phyloP scores from a whole-genome alignment of 2,329 filamentous ascomycete species.

The Colletotrichum sp. region DNA sequence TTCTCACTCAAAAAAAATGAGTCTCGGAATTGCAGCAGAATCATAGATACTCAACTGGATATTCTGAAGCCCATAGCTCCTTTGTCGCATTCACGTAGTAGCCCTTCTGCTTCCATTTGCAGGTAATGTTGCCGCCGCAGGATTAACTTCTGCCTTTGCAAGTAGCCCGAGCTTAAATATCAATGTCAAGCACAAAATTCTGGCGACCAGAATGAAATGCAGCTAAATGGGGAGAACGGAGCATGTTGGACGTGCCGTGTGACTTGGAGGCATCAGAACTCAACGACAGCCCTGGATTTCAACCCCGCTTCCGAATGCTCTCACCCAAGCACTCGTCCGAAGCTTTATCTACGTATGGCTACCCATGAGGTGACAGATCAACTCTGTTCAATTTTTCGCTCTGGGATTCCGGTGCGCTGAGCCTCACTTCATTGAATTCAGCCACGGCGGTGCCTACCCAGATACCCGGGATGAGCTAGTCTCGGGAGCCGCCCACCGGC shows the following conservation, averaged over 20 bases:
- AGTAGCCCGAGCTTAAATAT: neutral
- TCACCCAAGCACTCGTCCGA: neutral
- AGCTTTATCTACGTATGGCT: neutral
- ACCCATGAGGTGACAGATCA: neutral
- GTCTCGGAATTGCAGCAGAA: neutral
- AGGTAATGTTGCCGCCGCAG: neutral
- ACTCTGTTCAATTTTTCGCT: neutral
- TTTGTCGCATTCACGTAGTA: neutral
- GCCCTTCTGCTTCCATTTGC: neutral
- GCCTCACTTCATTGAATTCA: neutral
- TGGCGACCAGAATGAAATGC: neutral
- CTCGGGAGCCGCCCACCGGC: neutral
- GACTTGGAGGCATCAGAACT: neutral
- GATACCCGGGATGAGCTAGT: neutral
- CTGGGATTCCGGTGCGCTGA: neutral
- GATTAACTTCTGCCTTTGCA: neutral
- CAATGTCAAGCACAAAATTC: neutral
- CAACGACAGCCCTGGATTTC: neutral
- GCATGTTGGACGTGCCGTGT: neutral
- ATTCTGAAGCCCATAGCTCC: neutral
- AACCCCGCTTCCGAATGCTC: neutral
- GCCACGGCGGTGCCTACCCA: neutral
- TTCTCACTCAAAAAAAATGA: neutral
- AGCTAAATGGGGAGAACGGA: neutral
- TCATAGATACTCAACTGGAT: fast-evolving